phyloP scores from a whole-genome alignment of 345 rosid genomes.

The Leavenworthia alabamica region DNA sequence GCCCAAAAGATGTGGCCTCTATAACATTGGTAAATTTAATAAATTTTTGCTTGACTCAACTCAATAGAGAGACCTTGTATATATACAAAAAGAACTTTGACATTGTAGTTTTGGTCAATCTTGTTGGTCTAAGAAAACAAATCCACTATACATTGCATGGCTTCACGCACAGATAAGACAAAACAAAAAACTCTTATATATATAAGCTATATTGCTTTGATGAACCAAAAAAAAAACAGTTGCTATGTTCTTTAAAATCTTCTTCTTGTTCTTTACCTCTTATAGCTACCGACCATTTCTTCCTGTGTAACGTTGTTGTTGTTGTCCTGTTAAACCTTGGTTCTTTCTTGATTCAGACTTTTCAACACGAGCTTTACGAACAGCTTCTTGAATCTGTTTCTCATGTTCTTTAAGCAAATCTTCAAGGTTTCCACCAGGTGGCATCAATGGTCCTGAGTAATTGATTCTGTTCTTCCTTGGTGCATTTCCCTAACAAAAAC shows the following conservation, averaged over 20 bases:
- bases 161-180: conserved; percentile 18
- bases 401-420: conserved; percentile 85
- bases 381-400: conserved; percentile 86
- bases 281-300: conserved; percentile 24
- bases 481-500: conserved; percentile 42
- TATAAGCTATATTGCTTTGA: conserved; percentile 8
- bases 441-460: conserved; percentile 90
- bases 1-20: no score
- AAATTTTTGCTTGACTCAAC: conserved; percentile 18
- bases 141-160: conserved; percentile 16
- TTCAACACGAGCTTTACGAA: conserved; percentile 67
- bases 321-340: conserved; percentile 15
- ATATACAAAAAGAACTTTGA: conserved; percentile 18
- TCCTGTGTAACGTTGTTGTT: conserved; percentile 19
- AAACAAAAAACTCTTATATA: conserved; percentile 5
- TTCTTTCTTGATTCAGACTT: conserved; percentile 31
- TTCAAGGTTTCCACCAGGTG: conserved; percentile 88
- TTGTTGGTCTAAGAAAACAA: conserved; percentile 18
- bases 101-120: conserved; percentile 14
- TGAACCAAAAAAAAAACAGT: conserved; percentile 10
- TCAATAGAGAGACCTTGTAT: background rate
- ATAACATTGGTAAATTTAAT: background rate
- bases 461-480: conserved; percentile 71
- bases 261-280: background rate
- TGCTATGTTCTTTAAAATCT: background rate